Base-by-base conservation (phyloP, 176 grass and related monocot species). In the Bromus sterilis region DNA sequence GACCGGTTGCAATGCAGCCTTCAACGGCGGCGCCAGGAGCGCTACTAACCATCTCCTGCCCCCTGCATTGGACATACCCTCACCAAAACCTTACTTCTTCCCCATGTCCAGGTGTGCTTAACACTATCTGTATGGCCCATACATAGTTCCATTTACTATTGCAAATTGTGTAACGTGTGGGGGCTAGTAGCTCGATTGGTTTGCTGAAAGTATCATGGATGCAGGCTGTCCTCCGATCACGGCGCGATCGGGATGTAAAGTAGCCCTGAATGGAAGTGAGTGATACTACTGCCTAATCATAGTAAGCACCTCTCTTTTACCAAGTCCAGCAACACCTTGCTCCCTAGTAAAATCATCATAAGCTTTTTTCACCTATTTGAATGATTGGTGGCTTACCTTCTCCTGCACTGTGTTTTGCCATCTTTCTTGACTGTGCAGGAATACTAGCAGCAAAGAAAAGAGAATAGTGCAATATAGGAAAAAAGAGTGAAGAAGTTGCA, bases 171-270 rank as follows among this genome's bases (percentile, higher is more conserved):
- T 7, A 8, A 6, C 20, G 23, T 35, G 6, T 53, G 71, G 62
- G 4, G n/a, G n/a, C n/a, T n/a, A n/a, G 39, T 12, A 9, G 12
- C 56, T 78, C 83, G 83, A 78, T 86, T 78, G 83, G 37, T 82
- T 66, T 46, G 15, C 79, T 65, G 35, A 76, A 66, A 39, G 36
- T 42, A 75, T 85, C 23, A 41, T 85, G 70, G 64, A 72, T 91
- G 86, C 85, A 97, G 94, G 88, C 89, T 97, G 74, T 82, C 90
- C 77, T 91, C 90, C 72, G 94, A 90, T 93, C 94, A 89, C 66
- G 83, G 93, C 29, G 83, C 91, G 78, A 91, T 93, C 77, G 91
- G 94, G 80, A 93, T 97, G 94, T 97, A 91, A 93, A 93, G 86
- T 46, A 86, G 58, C 78, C 46, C 66, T 78, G 26, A 69, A 79